Evolutionary conservation across 2,329 filamentous ascomycete genomes (phyloP).

Genomic region (Aquanectria penicillioides): DNA sequence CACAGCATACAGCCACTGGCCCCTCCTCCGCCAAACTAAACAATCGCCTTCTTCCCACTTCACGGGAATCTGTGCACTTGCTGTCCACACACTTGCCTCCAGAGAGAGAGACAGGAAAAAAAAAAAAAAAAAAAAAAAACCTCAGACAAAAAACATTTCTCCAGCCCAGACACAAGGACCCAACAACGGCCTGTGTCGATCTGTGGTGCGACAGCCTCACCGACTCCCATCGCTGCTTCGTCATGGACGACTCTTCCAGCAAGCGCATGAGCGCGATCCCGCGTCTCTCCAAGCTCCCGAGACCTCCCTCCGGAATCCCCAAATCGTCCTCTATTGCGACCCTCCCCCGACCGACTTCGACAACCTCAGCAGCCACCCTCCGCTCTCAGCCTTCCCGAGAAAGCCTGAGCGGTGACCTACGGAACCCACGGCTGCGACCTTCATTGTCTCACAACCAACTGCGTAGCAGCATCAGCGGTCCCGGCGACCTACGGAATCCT

Average conservation of each 20-base stretch:
- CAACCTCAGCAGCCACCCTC: constrained; percentile 35
- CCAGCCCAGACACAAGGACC: constrained; percentile 24
- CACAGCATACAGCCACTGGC: not conserved
- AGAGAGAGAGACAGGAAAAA: no score
- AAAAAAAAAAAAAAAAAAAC: no score
- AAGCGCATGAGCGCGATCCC: constrained; percentile 52
- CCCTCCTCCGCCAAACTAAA: constrained; percentile 26
- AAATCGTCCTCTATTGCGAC: constrained; percentile 39
- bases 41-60: constrained; percentile 2
- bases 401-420: constrained; percentile 45
- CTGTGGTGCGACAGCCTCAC: constrained; percentile 1
- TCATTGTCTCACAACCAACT: constrained; percentile 54
- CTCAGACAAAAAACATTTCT: no score
- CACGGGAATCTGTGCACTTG: constrained; percentile 18
- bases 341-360: constrained; percentile 39
- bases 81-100: constrained; percentile 6
- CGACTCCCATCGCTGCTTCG: constrained; percentile 1
- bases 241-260: constrained; percentile 46
- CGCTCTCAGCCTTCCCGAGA: constrained; percentile 45
- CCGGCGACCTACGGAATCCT: constrained; percentile 49
- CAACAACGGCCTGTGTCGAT: constrained; percentile 7
- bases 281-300: constrained; percentile 52
- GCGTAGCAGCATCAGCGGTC: constrained; percentile 32
- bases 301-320: constrained; percentile 45
- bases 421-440: constrained; percentile 53